Base-by-base conservation (phyloP, 345 rosid genomes). In the Dipteronia dyeriana region DNA sequence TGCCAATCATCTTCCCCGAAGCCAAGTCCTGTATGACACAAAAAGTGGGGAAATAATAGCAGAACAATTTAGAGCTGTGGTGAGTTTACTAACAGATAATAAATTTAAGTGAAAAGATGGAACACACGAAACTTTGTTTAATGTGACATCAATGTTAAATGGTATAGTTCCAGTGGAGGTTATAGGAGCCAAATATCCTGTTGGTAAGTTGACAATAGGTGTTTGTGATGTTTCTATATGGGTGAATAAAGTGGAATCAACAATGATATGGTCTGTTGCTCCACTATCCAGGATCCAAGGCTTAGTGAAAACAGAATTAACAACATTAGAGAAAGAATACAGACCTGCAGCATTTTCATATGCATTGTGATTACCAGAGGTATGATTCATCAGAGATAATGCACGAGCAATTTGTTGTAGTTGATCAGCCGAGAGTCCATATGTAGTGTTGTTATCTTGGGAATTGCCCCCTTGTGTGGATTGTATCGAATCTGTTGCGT, bases 61-160 rank as follows among this genome's bases (percentile, higher is more conserved):
- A 45, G 3, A 62, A 62, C 43, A 74, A 9, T 76, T 79, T 45
- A 79, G 20, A 2, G 43, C 6, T 22, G 1, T 34, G 2, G 49
- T 74, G 0, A 74, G 0, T 74, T 73, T 74, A 2, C 78, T 79
- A 0, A n/a, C 65, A 3, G 25, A 75, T 19, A 73, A 45, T 5
- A 78, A 12, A 60, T 68, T 77, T 57, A 69, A 19, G 1, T 7
- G 12, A 45, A 77, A 77, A 41, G 31, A 56, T 7, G 75, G 60
- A 16, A 77, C 75, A 70, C 61, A 69, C 0, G 60, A 47, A 26
- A 25, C 64, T 9, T 70, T 38, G 0, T 71, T 25, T 41, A 41
- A 41, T 8, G 45, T 41, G 45, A 41, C 9, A 41, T 41, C 9
- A 41, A 0, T 6, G 45, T 41, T 41, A 41, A 41, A 41, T 7